phyloP scores from a whole-genome alignment of 2,329 filamentous ascomycete genomes.

The Herpomyces periplanetae region DNA sequence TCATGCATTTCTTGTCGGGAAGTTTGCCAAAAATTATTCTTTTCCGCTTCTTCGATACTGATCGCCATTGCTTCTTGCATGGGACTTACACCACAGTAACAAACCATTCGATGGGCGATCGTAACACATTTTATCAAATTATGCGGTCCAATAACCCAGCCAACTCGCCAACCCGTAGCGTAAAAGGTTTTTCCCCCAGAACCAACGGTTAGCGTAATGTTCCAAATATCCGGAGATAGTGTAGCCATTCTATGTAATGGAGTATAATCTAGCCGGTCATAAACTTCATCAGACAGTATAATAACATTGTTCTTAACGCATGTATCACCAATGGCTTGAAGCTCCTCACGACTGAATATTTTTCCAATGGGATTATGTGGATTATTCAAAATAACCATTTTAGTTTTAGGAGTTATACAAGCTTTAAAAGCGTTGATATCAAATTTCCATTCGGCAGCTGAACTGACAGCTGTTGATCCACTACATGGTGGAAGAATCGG shows the following conservation, averaged over 20 bases:
- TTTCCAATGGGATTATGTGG: constrained; percentile 89
- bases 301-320: constrained; percentile 78
- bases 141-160: constrained; percentile 64
- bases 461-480: constrained; percentile 37
- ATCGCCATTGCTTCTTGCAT: constrained; percentile 78
- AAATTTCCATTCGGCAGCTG: constrained; percentile 53
- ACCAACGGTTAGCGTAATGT: constrained; percentile 61
- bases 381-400: constrained; percentile 76
- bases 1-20: constrained; percentile 37
- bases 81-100: constrained; percentile 69
- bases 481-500: constrained; percentile 60
- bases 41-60: constrained; percentile 63
- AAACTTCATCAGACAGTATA: constrained; percentile 68
- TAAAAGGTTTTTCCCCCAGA: constrained; percentile 97
- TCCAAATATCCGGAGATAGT: constrained; percentile 53
- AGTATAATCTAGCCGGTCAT: constrained; percentile 74
- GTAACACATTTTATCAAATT: constrained; percentile 66
- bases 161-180: constrained; percentile 79
- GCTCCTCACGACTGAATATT: constrained; percentile 48
- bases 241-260: constrained; percentile 78
- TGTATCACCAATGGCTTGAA: constrained; percentile 45
- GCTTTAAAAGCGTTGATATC: constrained; percentile 44
- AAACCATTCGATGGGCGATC: constrained; percentile 76
- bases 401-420: constrained; percentile 47
- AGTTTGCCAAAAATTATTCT: constrained; percentile 48